Conservation (phyloP, 2,329 filamentous ascomycete species). For the Colletotrichum somersetense region DNA sequence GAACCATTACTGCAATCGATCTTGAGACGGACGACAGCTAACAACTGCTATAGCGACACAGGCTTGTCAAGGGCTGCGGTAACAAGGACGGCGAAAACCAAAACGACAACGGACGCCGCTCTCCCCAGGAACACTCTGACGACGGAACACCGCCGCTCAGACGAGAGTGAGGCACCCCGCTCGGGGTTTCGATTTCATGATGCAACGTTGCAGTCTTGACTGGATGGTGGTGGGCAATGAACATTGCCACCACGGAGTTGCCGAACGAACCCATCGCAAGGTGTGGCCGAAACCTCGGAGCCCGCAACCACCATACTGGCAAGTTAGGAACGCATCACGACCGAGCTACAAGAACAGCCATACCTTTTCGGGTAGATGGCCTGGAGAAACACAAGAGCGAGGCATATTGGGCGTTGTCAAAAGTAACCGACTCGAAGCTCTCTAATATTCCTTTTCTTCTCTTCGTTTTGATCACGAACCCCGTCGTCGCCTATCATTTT, state of each 20-base stretch:
- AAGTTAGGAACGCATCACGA: neutral
- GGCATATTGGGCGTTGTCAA: neutral
- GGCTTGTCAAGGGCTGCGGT: slow-evolving; percentile 74
- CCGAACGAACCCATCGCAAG: neutral
- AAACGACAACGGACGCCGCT: slow-evolving; percentile 27
- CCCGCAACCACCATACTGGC: neutral
- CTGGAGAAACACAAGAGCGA: too few species aligned
- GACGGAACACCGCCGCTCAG: slow-evolving; percentile 32
- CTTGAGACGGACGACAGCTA: neutral
- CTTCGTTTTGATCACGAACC: neutral
- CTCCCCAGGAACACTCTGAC: slow-evolving; percentile 35
- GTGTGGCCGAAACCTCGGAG: neutral
- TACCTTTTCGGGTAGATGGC: neutral
- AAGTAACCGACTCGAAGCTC: neutral
- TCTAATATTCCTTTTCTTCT: neutral
- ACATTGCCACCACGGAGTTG: neutral
- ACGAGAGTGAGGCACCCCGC: slow-evolving; percentile 1
- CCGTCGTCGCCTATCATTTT: neutral
- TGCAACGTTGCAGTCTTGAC: neutral
- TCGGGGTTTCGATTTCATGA: neutral
- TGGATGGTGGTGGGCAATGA: neutral
- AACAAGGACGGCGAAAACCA: slow-evolving; percentile 21
- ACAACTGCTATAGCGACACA: slow-evolving; percentile 64
- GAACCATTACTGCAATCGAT: neutral
- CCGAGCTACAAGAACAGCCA: neutral